Evolutionary conservation across 768 basidiomycete species (phyloP), one percentile per base, ranked within the genome.

Genomic region (Suillus alpinus): DNA sequence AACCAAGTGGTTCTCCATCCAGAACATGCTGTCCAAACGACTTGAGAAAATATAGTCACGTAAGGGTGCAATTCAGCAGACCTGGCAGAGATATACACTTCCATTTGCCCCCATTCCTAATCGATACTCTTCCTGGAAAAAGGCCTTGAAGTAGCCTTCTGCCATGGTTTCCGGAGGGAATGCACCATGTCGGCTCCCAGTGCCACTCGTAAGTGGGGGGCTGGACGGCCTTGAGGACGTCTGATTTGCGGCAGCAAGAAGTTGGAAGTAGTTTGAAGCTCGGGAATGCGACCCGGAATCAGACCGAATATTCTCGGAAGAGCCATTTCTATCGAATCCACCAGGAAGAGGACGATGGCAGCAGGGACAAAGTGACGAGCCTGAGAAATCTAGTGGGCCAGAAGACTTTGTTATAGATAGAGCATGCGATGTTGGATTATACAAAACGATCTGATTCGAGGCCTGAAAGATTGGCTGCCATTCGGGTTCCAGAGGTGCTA

Each of bases 21-120:
- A 98, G 77, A 23, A 95, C 81, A 73, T 96, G 94, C 86, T 94
- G 61, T 16, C 37, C 50, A 29, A 14, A 32, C 14, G 2, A 37
- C 9, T 37, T 60, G 40, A 68, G 69, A 16, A 10, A 26, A 26
- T 1, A 20, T 18, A 50, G 34, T 20, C 43, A 36, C 26, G 55
- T 36, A 47, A 14, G 43, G 26, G 31, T 1, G 0, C 20, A 29
- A 32, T 57, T 34, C 29, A 58, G 52, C 81, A 20, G 61, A 92
- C 92, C 81, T 92, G 91, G 67, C 93, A 95, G 3, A 96, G 78
- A 70, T 81, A 97, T 1, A 98, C 95, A 29, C 82, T 89, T 1
- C 96, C 95, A 67, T 94, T 94, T 0, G 95, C 95, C 46, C 95
- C 95, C 92, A 97, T 95, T 0, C 95, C 95, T 6, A 98, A 79